A percentile compares a stretch with the other conserved stretches of the same genome.
Evolutionary conservation across 2,329 filamentous ascomycete species (phyloP).

Genomic region (Neofusicoccum kwambonambiense): DNA sequence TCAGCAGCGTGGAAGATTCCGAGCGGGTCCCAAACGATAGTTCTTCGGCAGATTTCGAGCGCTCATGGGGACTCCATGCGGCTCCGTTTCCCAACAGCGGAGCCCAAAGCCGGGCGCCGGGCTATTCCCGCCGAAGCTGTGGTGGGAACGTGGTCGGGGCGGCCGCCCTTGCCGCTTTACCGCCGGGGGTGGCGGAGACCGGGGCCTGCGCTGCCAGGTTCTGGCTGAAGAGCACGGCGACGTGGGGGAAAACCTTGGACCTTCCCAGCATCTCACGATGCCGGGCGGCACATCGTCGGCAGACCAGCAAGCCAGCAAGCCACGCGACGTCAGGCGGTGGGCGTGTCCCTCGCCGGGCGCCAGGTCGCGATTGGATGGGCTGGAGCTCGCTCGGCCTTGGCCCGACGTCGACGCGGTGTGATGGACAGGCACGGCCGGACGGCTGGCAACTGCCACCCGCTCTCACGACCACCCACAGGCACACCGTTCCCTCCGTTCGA

Average conservation of each 20-base stretch:
- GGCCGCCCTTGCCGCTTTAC: no score
- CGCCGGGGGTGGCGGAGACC: no score
- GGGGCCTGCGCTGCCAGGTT: no score
- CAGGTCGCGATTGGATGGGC: neutral
- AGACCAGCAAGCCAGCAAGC: neutral
- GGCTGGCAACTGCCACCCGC: neutral
- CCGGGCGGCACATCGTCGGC: neutral
- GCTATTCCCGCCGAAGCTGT: neutral
- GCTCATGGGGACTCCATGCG: neutral
- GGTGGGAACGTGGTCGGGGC: neutral
- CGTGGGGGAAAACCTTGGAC: neutral
- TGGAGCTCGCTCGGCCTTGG: neutral
- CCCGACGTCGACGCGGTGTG: neutral
- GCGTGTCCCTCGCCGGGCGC: no score
- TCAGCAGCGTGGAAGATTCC: neutral
- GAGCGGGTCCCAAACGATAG: neutral
- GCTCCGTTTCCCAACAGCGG: neutral
- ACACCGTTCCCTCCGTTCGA: neutral
- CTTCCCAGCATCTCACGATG: neutral
- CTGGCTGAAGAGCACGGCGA: no score
- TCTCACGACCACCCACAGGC: neutral
- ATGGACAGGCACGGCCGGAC: neutral
- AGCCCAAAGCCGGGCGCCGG: neutral
- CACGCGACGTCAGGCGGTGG: constrained; percentile 6
- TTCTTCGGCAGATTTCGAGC: neutral